phyloP scores from a whole-genome alignment of 1,139 yeast species.

The Lipomyces yarrowii region DNA sequence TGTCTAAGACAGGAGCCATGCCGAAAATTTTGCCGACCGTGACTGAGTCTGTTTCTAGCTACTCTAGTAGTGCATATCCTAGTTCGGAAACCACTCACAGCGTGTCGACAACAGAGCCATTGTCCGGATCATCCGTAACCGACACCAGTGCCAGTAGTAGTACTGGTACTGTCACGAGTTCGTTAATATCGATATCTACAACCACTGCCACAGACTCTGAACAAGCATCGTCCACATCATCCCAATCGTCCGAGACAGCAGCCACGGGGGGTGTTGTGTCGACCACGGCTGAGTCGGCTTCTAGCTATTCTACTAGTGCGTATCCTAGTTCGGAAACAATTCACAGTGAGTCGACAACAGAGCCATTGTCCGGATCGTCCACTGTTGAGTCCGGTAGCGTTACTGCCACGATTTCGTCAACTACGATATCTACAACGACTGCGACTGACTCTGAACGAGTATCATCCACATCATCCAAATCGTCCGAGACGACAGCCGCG shows the following conservation, averaged over 20 bases:
- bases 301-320: neutral
- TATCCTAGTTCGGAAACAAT: neutral
- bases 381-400: neutral
- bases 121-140: neutral
- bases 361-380: neutral
- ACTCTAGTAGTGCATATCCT: neutral
- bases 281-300: neutral
- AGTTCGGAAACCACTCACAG: neutral
- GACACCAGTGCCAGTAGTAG: neutral
- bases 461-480: neutral
- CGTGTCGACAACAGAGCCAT: neutral
- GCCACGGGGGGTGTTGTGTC: neutral
- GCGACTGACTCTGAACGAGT: neutral
- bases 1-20: neutral
- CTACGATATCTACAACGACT: neutral
- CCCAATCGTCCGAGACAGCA: neutral
- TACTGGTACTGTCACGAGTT: neutral
- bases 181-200: neutral
- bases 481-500: neutral
- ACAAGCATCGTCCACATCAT: neutral
- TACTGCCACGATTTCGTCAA: neutral
- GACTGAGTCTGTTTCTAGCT: neutral
- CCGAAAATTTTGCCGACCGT: neutral
- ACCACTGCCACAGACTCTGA: neutral
- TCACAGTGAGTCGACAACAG: neutral